phyloP scores from a whole-genome alignment of 352 stramenopile genomes.

The Pythium vanterpoolii region DNA sequence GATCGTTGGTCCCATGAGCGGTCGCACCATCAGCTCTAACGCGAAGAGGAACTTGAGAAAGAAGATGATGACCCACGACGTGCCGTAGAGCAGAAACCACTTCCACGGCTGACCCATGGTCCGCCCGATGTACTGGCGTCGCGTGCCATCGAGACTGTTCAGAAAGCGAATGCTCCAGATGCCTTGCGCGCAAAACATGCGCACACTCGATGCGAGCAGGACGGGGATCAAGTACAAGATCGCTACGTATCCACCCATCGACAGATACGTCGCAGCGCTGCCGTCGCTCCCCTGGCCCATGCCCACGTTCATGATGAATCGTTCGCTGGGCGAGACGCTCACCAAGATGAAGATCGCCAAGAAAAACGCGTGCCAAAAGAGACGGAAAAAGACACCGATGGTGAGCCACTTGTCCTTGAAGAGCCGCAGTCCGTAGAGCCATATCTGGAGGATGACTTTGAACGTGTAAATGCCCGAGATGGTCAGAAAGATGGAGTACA shows the following conservation, averaged over 20 bases:
- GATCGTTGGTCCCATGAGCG: constrained; percentile 94
- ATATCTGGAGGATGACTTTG: constrained; percentile 81
- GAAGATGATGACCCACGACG: constrained; percentile 82
- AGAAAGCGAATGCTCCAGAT: constrained; percentile 59
- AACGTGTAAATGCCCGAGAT: constrained; percentile 66
- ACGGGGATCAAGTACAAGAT: constrained; percentile 60
- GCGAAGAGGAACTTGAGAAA: constrained; percentile 97
- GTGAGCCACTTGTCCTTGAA: constrained; percentile 43
- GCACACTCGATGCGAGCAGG: constrained; percentile 49
- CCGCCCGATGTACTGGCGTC: constrained; percentile 78
- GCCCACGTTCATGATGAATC: constrained; percentile 41
- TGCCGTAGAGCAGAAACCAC: constrained; percentile 55
- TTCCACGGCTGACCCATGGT: constrained; percentile 73
- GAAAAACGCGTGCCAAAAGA: constrained; percentile 83
- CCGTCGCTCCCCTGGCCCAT: constrained; percentile 43
- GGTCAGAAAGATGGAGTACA: constrained; percentile 65
- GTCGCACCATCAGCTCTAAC: constrained; percentile 96
- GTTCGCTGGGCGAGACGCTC: constrained; percentile 66
- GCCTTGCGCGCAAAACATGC: constrained; percentile 57
- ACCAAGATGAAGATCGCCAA: constrained; percentile 73
- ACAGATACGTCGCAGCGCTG: constrained; percentile 48
- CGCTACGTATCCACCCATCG: constrained; percentile 52
- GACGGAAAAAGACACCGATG: constrained; percentile 67
- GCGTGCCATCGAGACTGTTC: constrained; percentile 62
- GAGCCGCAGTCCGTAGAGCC: constrained; percentile 70